Conservation (phyloP, 805 yeast species). For the Candida morakotiae region DNA sequence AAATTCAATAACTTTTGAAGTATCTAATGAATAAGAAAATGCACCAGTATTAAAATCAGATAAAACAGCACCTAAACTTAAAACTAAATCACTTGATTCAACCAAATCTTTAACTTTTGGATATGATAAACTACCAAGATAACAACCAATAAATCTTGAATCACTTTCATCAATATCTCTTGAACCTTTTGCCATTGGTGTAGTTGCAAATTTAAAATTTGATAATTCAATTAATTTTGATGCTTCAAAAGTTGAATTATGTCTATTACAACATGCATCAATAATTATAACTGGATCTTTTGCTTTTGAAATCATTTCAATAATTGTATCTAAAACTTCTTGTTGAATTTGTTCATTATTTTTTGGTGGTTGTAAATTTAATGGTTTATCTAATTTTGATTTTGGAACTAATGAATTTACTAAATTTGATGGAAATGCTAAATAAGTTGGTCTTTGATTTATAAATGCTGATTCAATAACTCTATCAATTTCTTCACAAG, state of each 20-base stretch:
- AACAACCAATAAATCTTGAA: conserved; percentile 64
- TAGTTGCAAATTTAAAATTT: conserved; percentile 41
- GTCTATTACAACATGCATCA: conserved; percentile 45
- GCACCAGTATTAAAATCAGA: conserved; percentile 27
- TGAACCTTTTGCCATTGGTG: conserved; percentile 39
- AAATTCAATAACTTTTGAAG: conserved; percentile 28
- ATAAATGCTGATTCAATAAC: conserved; percentile 54
- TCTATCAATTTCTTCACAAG: conserved; percentile 56
- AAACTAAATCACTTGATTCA: conserved; percentile 56
- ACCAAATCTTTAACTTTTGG: conserved; percentile 15
- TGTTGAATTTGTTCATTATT: conserved; percentile 4
- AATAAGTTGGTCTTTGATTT: conserved; percentile 75
- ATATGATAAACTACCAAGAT: conserved; percentile 49
- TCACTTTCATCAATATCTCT: conserved; percentile 72
- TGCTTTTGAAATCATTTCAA: conserved; percentile 10
- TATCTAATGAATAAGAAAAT: conserved; percentile 17
- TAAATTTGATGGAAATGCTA: conserved; percentile 72
- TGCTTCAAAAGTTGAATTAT: conserved; percentile 52
- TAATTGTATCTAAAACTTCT: conserved; percentile 16
- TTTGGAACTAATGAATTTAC: conserved; percentile 35
- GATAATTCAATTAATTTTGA: conserved; percentile 47
- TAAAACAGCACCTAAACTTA: conserved; percentile 65
- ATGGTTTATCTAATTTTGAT: conserved; percentile 16
- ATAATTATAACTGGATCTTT: conserved; percentile 31
- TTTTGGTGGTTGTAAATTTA: conserved; percentile 8